Conservation (phyloP, 2,329 filamentous ascomycete genomes). For the Purpureocillium lavendulum region DNA sequence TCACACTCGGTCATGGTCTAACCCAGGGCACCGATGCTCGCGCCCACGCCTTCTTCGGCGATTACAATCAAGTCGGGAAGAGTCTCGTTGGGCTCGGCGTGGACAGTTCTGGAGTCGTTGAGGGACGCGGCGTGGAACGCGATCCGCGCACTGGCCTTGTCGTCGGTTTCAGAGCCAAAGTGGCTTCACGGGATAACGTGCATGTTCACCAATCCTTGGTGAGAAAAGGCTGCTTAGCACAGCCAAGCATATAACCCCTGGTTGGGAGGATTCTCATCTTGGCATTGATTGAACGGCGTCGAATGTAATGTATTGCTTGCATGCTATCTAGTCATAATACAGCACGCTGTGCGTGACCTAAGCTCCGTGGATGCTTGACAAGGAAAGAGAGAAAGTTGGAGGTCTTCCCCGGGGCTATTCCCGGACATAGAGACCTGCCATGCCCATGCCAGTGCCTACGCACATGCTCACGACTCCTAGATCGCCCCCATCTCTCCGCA, state of each 20-base stretch:
- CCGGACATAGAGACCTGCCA: constrained; percentile 59
- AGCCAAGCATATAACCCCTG: no score
- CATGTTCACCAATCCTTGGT: no score
- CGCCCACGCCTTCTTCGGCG: constrained; percentile 46
- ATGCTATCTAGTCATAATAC: neutral
- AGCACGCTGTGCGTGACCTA: no score
- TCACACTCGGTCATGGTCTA: constrained; percentile 51
- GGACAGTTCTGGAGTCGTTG: constrained; percentile 28
- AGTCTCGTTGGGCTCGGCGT: constrained; percentile 27
- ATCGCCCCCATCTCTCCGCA: constrained; percentile 61
- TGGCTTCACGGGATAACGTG: neutral
- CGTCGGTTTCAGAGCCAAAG: constrained; percentile 12
- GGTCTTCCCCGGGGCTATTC: no score
- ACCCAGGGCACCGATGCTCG: constrained; percentile 24
- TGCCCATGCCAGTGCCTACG: constrained; percentile 73
- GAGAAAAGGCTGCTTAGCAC: no score
- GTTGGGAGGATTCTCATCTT: no score
- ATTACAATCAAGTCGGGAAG: constrained; percentile 34
- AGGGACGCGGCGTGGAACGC: constrained; percentile 34
- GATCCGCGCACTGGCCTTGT: constrained; percentile 29
- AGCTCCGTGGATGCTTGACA: no score
- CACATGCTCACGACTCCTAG: constrained; percentile 90
- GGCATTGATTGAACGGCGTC: no score
- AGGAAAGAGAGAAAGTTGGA: no score
- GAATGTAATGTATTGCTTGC: neutral